Percentiles rank a stretch among this genome's conserved stretches.
Conservation (phyloP, 345 rosid species). For the Firmiana major region DNA sequence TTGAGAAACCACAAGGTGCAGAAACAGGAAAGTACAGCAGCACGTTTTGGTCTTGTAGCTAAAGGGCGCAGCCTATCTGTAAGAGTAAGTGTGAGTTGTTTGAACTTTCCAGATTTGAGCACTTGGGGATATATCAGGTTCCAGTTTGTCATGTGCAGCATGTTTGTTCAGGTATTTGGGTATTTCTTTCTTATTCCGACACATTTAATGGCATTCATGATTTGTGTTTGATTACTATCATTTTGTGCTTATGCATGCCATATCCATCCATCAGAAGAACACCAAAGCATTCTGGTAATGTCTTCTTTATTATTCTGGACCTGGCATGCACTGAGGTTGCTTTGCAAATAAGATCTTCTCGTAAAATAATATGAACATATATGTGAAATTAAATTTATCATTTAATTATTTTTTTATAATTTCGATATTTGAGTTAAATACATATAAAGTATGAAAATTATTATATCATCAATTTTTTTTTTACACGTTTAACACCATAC, state of each 20-base stretch:
- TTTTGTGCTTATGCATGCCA: not conserved
- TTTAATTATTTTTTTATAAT: too few species aligned
- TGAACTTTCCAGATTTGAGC: slow-evolving; percentile 10
- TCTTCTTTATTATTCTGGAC: not conserved
- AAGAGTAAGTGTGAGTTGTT: not conserved
- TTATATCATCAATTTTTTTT: too few species aligned
- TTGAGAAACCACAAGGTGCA: not conserved
- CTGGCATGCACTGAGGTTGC: not conserved
- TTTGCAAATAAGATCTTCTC: not conserved
- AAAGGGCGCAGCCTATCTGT: not conserved
- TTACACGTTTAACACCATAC: too few species aligned
- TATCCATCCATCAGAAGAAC: not conserved
- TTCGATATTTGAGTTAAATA: too few species aligned
- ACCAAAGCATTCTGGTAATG: not conserved
- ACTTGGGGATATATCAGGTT: not conserved
- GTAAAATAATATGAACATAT: not conserved
- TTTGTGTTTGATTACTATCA: not conserved
- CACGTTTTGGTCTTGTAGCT: not conserved
- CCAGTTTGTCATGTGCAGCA: not conserved
- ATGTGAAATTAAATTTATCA: too few species aligned
- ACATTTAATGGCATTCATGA: not conserved
- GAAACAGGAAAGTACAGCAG: slow-evolving; percentile 3
- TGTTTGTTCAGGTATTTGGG: not conserved
- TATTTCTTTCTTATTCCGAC: not conserved
- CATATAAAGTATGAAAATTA: too few species aligned